Evolutionary conservation across 1,284 basidiomycete species (phyloP), one percentile per base, ranked within the genome.

Genomic region (Ceratobasidium sp.): DNA sequence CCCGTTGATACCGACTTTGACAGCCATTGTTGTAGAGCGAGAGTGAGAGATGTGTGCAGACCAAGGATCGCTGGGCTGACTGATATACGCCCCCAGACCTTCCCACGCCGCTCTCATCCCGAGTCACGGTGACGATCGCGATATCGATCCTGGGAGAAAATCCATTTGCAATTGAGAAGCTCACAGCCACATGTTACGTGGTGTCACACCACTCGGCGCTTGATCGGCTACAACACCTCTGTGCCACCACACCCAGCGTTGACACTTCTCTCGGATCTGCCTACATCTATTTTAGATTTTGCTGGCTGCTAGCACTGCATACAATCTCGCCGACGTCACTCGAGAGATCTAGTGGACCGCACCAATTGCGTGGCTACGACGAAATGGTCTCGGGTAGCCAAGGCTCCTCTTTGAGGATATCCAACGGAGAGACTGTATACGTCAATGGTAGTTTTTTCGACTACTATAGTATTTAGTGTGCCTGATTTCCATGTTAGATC

Each of bases 1-100:
- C 94, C 95, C 95, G 89, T 97, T 97, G 89, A 97, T 97, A 84
- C 96, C 96, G 86, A 96, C 94, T 88, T 95, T 94, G 87, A 95
- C 92, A 81, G 82, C 82, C 86, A 87, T 88, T 80, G 77, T 86
- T 49, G 46, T 49, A 44, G 28, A 51, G 33, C 26, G 28, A n/a
- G 28, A 49, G 64, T 40, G 39, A 46, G 70, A 67, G 72, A 40
- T 51, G 26, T 68, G 78, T 28, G 46, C 28, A 66, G 60, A 40
- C 51, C 39, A 28, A 60, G 3, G 42, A 56, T 46, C 18, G 44
- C 39, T 23, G 15, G 7, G 23, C 18, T n/a, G 73, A 15, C 40
- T 60, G 58, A 76, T 75, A 75, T 76, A 76, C 51, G 61, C 49
- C 33, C 23, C 9, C 13, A 44, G 39, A 66, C 9, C 23, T 76